Conservation (phyloP, 106 monocot species). For the Apostasia ramifera region DNA sequence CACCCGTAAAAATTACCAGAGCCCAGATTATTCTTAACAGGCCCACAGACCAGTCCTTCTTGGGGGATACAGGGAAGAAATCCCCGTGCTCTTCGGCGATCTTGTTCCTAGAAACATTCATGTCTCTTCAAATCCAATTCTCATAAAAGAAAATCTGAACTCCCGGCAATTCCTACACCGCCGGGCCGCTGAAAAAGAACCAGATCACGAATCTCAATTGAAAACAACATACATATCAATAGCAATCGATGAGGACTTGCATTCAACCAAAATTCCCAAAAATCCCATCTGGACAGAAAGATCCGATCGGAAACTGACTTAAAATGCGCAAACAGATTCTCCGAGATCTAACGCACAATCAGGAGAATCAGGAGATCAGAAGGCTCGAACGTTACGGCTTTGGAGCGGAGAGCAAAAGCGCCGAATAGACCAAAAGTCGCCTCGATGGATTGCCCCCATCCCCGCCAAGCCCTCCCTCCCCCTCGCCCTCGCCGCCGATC, state of each 20-base stretch:
- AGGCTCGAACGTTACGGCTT: not conserved
- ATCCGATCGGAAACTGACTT: not conserved
- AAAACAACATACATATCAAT: too few species aligned
- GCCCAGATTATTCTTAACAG: slow-evolving; percentile 43
- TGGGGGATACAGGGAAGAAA: slow-evolving; percentile 24
- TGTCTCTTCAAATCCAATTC: slow-evolving; percentile 24
- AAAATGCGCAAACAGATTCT: not conserved
- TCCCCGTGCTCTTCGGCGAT: slow-evolving; percentile 26
- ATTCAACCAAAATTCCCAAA: too few species aligned
- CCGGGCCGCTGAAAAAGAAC: too few species aligned
- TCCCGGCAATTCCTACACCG: too few species aligned
- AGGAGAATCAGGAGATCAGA: not conserved
- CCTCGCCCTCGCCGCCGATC: not conserved
- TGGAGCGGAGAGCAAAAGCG: not conserved
- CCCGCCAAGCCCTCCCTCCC: not conserved
- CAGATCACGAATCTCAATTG: too few species aligned
- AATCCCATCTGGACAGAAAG: not conserved
- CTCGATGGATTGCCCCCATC: not conserved
- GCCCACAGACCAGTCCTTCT: slow-evolving; percentile 48
- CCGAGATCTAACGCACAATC: not conserved
- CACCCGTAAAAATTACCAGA: slow-evolving; percentile 69
- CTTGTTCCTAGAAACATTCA: slow-evolving; percentile 17
- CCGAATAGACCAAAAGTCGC: not conserved
- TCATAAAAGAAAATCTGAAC: too few species aligned
- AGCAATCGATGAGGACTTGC: too few species aligned